Evolutionary conservation across 345 rosid genomes (phyloP), one percentile per base, ranked within the genome.

Genomic region (Corymbia maculata): DNA sequence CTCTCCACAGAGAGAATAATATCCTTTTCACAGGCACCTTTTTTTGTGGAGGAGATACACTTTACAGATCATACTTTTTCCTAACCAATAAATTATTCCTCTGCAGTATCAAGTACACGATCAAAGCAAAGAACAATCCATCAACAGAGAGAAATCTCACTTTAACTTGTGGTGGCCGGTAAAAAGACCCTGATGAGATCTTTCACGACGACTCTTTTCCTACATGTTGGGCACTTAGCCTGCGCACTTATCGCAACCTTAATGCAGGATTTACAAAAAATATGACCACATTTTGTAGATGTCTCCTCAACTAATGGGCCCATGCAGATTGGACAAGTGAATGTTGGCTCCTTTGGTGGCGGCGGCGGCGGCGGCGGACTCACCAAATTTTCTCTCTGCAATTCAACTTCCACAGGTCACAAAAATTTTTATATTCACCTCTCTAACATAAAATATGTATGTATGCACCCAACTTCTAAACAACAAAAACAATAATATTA

Each of bases 241-340:
- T 95, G 97, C 36, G 75, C 28, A 70, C 93, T 87, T 53, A 97
- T 88, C 7, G 98, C 99, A 50, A 88, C 86, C 93, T 64, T 93
- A 51, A 98, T 95, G 91, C 99, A 98, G 59, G 45, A 66, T 90
- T 92, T 93, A 89, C 99, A 98, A 94, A 97, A 98, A 61, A 98
- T 98, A 87, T 98, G 99, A 82, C 99, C 99, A 90, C 99, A 98
- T 89, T 93, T 97, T 30, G 99, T 98, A 24, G 99, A 93, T 87
- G 90, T 91, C 94, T 95, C 99, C 92, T 95, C 95, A 1, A 89
- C 94, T 42, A 98, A 89, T 79, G 96, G 94, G 85, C 95, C 92
- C 97, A 98, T 70, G 92, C 99, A 98, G 85, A 98, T 96, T 85
- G 99, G 99, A 89, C 99, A 98, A 86, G 89, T 94, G 89, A 98